Evolutionary conservation across 768 basidiomycete genomes (phyloP).

Genomic region (Kwoniella dejecticola): DNA sequence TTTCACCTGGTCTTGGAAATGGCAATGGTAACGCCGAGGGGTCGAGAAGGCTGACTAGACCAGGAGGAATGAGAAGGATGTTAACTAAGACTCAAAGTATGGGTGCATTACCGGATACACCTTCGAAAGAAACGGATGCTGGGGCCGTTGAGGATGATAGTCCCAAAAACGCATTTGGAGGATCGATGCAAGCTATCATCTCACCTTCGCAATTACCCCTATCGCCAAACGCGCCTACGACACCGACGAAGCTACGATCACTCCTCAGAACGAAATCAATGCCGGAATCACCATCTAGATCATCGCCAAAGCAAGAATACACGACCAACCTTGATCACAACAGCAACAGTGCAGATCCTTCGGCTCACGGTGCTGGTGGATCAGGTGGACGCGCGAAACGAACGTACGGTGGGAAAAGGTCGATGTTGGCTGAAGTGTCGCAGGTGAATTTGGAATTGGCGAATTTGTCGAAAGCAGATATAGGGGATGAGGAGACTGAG

Average conservation of each 20-base stretch:
- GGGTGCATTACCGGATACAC: conserved; percentile 12
- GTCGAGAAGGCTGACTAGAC: conserved; percentile 3
- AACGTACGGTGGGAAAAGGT: conserved; percentile 36
- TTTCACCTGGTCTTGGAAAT: not conserved
- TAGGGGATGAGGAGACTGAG: not conserved
- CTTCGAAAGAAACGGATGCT: not conserved
- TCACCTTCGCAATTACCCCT: too few relatives aligned
- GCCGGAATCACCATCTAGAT: conserved; percentile 23
- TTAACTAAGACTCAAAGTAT: conserved; percentile 44
- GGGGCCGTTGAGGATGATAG: not conserved
- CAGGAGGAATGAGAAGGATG: conserved; percentile 35
- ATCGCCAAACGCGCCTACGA: too few relatives aligned
- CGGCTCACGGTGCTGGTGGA: not conserved
- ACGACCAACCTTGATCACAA: not conserved
- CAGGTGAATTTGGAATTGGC: conserved; percentile 9
- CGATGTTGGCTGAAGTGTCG: conserved; percentile 24
- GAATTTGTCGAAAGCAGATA: not conserved
- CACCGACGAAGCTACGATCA: too few relatives aligned
- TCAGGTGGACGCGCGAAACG: conserved; percentile 33
- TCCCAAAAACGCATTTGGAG: conserved; percentile 10
- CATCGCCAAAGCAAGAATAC: not conserved
- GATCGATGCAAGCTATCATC: not conserved
- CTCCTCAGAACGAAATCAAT: conserved; percentile 23
- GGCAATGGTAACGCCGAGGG: not conserved
- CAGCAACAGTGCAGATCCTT: not conserved